Conservation (phyloP, 345 rosid genomes). For the Triadica sebifera region DNA sequence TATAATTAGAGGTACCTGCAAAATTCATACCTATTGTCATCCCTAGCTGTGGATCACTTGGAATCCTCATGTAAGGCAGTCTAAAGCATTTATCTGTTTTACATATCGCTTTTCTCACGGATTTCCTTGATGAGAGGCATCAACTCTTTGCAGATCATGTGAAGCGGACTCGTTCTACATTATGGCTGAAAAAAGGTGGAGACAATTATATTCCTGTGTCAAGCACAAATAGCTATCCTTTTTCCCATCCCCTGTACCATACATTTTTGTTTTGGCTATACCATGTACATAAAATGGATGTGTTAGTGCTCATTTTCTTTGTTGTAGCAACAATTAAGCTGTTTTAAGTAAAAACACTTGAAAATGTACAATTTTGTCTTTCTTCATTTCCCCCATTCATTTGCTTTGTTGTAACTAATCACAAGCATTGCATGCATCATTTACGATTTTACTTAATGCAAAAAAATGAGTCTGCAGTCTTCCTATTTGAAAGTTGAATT, state of each 20-base stretch:
- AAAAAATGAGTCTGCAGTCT: too few species aligned
- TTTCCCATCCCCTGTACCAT: not conserved
- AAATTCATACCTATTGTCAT: too few species aligned
- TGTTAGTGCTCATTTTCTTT: not conserved
- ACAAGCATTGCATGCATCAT: too few species aligned
- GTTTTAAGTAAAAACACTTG: not conserved
- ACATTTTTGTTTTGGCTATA: not conserved
- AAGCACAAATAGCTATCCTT: constrained; percentile 20
- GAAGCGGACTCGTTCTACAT: constrained; percentile 65
- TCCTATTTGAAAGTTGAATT: not conserved
- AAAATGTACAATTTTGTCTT: not conserved
- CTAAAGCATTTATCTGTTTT: too few species aligned
- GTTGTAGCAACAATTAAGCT: not conserved
- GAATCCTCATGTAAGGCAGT: too few species aligned
- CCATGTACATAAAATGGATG: not conserved
- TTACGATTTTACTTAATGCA: too few species aligned
- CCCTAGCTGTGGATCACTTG: not conserved
- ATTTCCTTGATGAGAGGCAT: constrained; percentile 47
- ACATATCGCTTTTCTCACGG: not conserved
- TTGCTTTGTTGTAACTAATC: too few species aligned
- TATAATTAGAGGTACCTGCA: too few species aligned
- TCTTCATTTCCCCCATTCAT: too few species aligned
- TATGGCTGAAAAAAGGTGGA: constrained; percentile 63
- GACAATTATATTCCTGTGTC: constrained; percentile 43
- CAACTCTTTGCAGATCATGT: constrained; percentile 61